Percentiles rank a stretch among this genome's conserved stretches.
phyloP scores from a whole-genome alignment of 169 alveolate species.

The Babesia sp. region DNA sequence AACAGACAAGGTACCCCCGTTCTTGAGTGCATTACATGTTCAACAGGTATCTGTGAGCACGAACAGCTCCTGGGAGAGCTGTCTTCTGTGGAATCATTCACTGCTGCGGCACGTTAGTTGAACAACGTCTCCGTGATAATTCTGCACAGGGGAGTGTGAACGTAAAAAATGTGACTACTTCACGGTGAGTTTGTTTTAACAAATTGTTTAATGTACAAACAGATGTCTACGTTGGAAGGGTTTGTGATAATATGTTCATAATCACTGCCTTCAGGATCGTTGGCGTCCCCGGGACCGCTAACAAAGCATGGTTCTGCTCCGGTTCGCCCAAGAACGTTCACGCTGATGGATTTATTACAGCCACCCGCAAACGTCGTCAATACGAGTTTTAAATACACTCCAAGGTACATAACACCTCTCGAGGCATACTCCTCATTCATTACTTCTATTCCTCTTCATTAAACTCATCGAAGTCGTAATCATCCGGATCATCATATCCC shows the following conservation, averaged over 20 bases:
- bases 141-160: slow-evolving; percentile 46
- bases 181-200: slow-evolving; percentile 11
- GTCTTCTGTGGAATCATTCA: slow-evolving; percentile 13
- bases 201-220: neutral
- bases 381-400: neutral
- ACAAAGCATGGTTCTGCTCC: slow-evolving; percentile 36
- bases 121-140: neutral
- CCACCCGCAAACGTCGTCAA: slow-evolving; percentile 1
- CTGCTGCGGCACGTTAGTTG: slow-evolving; percentile 49
- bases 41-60: slow-evolving; percentile 45
- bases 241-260: neutral
- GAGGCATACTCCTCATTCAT: neutral
- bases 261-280: slow-evolving; percentile 5
- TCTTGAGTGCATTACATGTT: neutral
- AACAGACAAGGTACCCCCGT: neutral
- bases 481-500: slow-evolving; percentile 40
- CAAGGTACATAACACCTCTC: neutral
- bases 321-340: slow-evolving; percentile 20
- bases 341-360: slow-evolving; percentile 26
- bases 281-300: slow-evolving; percentile 14
- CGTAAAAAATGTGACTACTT: slow-evolving; percentile 59
- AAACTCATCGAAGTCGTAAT: slow-evolving; percentile 20
- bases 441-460: neutral
- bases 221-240: slow-evolving; percentile 45
- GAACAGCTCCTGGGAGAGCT: slow-evolving; percentile 36